These are phyloP conservation scores for Licmophora abbreviata DNA, from an alignment of 108 stramenopile species.

Conservation along the genomic window DNA sequence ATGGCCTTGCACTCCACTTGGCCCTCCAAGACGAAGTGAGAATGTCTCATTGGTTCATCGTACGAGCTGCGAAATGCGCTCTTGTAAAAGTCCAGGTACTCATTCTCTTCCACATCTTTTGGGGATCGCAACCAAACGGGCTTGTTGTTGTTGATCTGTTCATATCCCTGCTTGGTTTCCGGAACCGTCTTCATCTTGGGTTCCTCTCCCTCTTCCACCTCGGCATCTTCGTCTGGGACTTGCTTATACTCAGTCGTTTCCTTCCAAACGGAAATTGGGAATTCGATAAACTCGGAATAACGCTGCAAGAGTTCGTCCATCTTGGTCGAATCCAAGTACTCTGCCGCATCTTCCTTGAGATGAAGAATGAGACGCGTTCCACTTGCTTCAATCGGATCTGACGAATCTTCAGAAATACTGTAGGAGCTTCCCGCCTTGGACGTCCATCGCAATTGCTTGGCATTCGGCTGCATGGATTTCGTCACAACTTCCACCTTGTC, in stretches of 20 bases:
- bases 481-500: slow-evolving; percentile 91
- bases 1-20: slow-evolving; percentile 96
- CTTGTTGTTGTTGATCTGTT: slow-evolving; percentile 91
- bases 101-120: slow-evolving; percentile 81
- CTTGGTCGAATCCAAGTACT: slow-evolving; percentile 69
- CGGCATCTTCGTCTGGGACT: slow-evolving; percentile 91
- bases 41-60: slow-evolving; percentile 88
- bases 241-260: slow-evolving; percentile 92
- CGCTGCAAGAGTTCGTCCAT: slow-evolving; percentile 72
- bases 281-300: slow-evolving; percentile 95
- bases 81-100: slow-evolving; percentile 97
- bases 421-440: slow-evolving; percentile 67
- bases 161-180: slow-evolving; percentile 77
- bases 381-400: slow-evolving; percentile 46
- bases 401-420: slow-evolving; percentile 48
- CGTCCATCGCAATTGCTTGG: slow-evolving; percentile 60
- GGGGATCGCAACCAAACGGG: slow-evolving; percentile 96
- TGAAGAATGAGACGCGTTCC: slow-evolving; percentile 84
- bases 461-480: slow-evolving; percentile 66
- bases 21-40: slow-evolving; percentile 94
- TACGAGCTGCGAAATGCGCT: slow-evolving; percentile 79
- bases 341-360: slow-evolving; percentile 79
- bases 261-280: slow-evolving; percentile 93
- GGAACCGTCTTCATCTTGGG: slow-evolving; percentile 96
- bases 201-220: slow-evolving; percentile 68